phyloP scores from a whole-genome alignment of 1,284 basidiomycete species.

The Leccinum subrobustum region DNA sequence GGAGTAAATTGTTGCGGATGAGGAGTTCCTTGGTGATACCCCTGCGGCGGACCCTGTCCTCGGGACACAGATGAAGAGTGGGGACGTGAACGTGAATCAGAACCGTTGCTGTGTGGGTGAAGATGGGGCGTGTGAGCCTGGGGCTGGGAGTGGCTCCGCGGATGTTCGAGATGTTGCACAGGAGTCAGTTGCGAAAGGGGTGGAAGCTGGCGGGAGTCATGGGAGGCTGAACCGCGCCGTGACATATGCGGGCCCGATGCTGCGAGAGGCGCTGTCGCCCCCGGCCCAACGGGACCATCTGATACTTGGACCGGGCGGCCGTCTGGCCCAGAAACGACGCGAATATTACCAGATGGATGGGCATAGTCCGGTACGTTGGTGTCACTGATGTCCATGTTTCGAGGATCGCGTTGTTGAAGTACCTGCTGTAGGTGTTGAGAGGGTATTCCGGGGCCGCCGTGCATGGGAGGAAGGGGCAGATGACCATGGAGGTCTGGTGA shows the following conservation, averaged over 20 bases:
- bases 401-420: conserved; percentile 41
- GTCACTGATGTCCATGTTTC: conserved; percentile 44
- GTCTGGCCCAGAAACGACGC: conserved; percentile 45
- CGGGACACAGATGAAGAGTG: conserved; percentile 47
- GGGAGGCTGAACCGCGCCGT: conserved; percentile 38
- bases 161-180: conserved; percentile 40
- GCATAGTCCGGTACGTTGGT: conserved; percentile 44
- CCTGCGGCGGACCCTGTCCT: conserved; percentile 33
- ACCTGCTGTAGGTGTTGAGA: conserved; percentile 37
- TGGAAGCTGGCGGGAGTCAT: conserved; percentile 49
- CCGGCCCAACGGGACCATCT: conserved; percentile 43
- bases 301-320: conserved; percentile 46
- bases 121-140: conserved; percentile 40
- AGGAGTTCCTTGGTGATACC: conserved; percentile 35
- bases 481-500: conserved; percentile 49
- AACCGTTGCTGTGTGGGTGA: conserved; percentile 34
- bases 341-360: conserved; percentile 44
- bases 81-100: conserved; percentile 41
- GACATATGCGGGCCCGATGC: conserved; percentile 32
- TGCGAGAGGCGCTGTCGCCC: conserved; percentile 42
- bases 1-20: conserved; percentile 43
- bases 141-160: conserved; percentile 36
- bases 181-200: conserved; percentile 47
- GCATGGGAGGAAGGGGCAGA: conserved; percentile 38
- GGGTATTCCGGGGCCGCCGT: conserved; percentile 35